Base-by-base conservation (phyloP, 2,329 filamentous ascomycete species). In the Capronia americana region DNA sequence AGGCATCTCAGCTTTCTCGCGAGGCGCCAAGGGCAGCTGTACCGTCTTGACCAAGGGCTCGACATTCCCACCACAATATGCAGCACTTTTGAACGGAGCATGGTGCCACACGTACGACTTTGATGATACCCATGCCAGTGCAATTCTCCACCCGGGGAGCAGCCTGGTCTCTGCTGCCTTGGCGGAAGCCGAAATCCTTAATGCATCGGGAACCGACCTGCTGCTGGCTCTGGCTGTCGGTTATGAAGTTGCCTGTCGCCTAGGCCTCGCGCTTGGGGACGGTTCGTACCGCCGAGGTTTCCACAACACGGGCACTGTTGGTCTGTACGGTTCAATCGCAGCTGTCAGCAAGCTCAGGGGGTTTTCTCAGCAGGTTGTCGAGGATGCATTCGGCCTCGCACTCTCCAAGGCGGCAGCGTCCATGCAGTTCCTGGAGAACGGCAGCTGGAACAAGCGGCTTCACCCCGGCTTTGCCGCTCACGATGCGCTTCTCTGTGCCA, bases 51-150 rank as follows among this genome's bases (percentile, higher is more conserved):
- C 66, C 32, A 63, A 60, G 20, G 66, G 66, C 23, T 53, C 44
- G n/a, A 51, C 20, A 4, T 64, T 59, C 38, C 57, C 55, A n/a
- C 75, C 75, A 7, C 79, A 79, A n/a, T 78, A 78, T 55, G 79
- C 79, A 3, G 78, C 74, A 0, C 72, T 82, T 6, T 68, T 81
- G 23, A 81, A 82, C 60, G 79, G 76, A 5, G 74, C 78, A 1
- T 77, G 80, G 32, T 76, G 76, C 2, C 80, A 82, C 70, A 78
- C 77, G 1, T 73, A 80, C 54, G 80, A 81, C 68, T 81, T 81
- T 70, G 80, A 82, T 67, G 80, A 82, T 66, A 82, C 79, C 2
- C 77, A 79, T 63, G 78, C 78, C 2, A 69, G 73, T 2, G 78
- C 77, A 0, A 76, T 77, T 12, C 70, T 81, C 10, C 79, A 82